Evolutionary conservation across 768 basidiomycete genomes (phyloP), one percentile per base, ranked within the genome.

Genomic region (Hydnomerulius pinastri): DNA sequence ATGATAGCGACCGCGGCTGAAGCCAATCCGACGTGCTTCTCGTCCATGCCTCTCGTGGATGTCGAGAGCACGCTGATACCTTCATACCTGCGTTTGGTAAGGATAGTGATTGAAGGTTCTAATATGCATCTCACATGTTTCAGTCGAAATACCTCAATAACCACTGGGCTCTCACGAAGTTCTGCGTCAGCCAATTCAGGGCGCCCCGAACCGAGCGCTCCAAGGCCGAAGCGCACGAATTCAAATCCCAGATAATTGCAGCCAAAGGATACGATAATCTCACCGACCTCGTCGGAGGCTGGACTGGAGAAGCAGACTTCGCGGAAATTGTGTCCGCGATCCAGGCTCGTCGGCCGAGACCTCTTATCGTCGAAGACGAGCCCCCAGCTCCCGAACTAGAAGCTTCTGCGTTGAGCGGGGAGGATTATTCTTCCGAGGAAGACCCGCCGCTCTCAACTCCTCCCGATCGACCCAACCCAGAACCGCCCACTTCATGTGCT

Each of bases 1-100:
- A 99, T 99, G 97, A 88, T 99, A 33, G 97, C 97, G 18, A 87
- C 94, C 5, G 93, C 87, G 1, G 97, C 95, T 6, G 97, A 99
- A 68, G 71, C 86, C 4, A 99, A 98, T 67, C 92, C 93, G 0
- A 85, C 90, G 0, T 88, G 92, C 58, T 98, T 98, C 74, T 81
- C 82, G 2, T 70, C 79, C 15, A 79, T 65, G 0, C 88, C 89
- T 3, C 72, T 92, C 21, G 64, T 73, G 11, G 88, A 93, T 57
- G 70, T 93, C 1, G 86, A 89, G 54, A 69, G 71, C 46, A 83
- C 79, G 4, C 71, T 97, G 23, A 72, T 90, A 40, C 87, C 88
- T 21, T 69, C 84, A 5, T 90, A 92, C 67, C 59, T 92, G 54
- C 85, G 85, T 54, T 61, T 97, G 70, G 86, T 91, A 70, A 37